These are phyloP conservation scores for Monilinia fructicola DNA, from an alignment of 2,329 filamentous ascomycete genomes.

Conservation along the genomic window DNA sequence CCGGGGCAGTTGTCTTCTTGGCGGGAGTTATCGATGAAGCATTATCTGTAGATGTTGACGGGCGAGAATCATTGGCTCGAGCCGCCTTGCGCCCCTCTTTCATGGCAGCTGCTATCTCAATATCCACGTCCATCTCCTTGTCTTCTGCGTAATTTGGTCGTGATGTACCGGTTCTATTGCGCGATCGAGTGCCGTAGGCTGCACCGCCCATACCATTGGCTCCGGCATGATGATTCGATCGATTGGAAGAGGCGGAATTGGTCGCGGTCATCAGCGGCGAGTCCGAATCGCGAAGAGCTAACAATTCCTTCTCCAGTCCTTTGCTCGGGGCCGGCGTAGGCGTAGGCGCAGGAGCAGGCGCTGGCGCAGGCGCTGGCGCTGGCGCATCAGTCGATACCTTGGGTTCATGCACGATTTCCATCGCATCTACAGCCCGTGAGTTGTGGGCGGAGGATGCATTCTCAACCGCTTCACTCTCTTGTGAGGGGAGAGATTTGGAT, in stretches of 20 bases:
- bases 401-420: slow-evolving; percentile 20
- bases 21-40: slow-evolving; percentile 34
- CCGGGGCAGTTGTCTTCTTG: slow-evolving; percentile 44
- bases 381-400: slow-evolving; percentile 22
- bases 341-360: not conserved
- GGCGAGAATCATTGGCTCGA: slow-evolving; percentile 36
- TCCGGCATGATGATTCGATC: slow-evolving; percentile 50
- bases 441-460: slow-evolving; percentile 23
- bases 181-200: slow-evolving; percentile 86
- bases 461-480: slow-evolving; percentile 29
- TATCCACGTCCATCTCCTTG: slow-evolving; percentile 86
- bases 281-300: slow-evolving; percentile 32
- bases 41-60: slow-evolving; percentile 26
- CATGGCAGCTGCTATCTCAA: slow-evolving; percentile 64
- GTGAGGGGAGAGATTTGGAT: slow-evolving; percentile 26
- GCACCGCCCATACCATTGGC: slow-evolving; percentile 26
- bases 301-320: slow-evolving; percentile 25
- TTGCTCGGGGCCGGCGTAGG: slow-evolving; percentile 17
- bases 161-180: slow-evolving; percentile 76
- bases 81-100: slow-evolving; percentile 60
- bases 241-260: slow-evolving; percentile 48
- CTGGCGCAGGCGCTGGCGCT: not conserved
- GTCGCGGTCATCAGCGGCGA: slow-evolving; percentile 52
- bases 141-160: slow-evolving; percentile 96
- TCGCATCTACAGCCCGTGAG: slow-evolving; percentile 25